These are phyloP conservation scores for Yarrowia porcina DNA, from an alignment of 805 yeast species.

Conservation along the genomic window DNA sequence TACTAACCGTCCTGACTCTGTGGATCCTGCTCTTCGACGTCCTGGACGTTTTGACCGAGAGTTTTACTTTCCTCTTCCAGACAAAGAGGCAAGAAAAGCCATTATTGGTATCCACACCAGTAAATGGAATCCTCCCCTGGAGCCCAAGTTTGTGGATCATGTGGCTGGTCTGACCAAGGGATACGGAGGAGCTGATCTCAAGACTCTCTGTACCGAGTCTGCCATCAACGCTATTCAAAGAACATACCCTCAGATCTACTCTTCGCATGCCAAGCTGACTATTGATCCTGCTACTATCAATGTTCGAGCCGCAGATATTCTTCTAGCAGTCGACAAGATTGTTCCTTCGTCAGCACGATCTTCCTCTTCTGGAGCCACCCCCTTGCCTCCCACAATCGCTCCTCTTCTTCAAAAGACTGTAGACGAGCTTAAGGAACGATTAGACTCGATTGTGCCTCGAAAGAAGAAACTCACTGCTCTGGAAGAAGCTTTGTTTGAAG, in stretches of 20 bases:
- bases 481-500: constrained; percentile 67
- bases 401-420: constrained; percentile 56
- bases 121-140: constrained; percentile 79
- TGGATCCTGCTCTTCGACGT: constrained; percentile 95
- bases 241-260: constrained; percentile 87
- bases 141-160: constrained; percentile 54
- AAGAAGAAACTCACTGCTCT: constrained; percentile 52
- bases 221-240: constrained; percentile 90
- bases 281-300: constrained; percentile 69
- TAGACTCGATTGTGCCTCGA: constrained; percentile 62
- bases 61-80: constrained; percentile 93
- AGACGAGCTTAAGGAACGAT: constrained; percentile 43
- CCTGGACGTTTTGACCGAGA: constrained; percentile 98
- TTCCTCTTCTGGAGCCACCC: constrained; percentile 66
- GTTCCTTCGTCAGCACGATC: constrained; percentile 92
- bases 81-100: constrained; percentile 67
- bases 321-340: constrained; percentile 78
- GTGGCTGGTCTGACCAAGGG: constrained; percentile 86
- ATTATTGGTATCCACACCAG: constrained; percentile 82
- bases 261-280: constrained; percentile 63
- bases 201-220: constrained; percentile 94
- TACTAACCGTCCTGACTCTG: constrained; percentile 94
- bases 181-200: constrained; percentile 94
- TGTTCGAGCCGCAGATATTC: constrained; percentile 80
- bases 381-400: constrained; percentile 68